phyloP scores from a whole-genome alignment of 805 yeast genomes.

The Cyberlindnera bimundalis region DNA sequence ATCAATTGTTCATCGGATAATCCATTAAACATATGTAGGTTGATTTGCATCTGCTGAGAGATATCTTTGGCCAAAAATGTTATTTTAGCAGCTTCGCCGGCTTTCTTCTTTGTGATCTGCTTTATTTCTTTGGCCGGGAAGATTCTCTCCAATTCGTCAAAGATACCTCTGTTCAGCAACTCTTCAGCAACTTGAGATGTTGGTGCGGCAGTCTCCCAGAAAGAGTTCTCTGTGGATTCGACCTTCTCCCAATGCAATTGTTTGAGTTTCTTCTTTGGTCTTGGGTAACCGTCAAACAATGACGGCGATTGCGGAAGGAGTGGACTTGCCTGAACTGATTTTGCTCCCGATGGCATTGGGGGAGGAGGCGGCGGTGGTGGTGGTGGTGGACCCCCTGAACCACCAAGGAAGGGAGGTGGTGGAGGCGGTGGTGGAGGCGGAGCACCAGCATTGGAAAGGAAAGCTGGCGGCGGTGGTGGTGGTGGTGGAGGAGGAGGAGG shows the following conservation, averaged over 20 bases:
- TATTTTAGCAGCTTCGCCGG: conserved; percentile 44
- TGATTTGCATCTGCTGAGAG: conserved; percentile 78
- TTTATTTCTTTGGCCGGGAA: conserved; percentile 48
- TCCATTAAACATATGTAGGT: conserved; percentile 59
- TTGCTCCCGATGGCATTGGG: conserved; percentile 16
- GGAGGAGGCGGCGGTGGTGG: conserved; percentile 23
- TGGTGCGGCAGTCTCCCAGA: conserved; percentile 53
- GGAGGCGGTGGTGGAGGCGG: conserved; percentile 1
- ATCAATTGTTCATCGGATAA: conserved; percentile 54
- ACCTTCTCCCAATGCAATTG: conserved; percentile 84
- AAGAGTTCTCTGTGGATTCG: conserved; percentile 52
- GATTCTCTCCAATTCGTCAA: conserved; percentile 57
- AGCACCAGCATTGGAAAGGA: background rate
- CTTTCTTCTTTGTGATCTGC: conserved; percentile 32
- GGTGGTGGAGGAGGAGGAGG: conserved; percentile 27
- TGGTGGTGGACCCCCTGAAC: conserved; percentile 10
- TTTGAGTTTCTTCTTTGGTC: conserved; percentile 59
- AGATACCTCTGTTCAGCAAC: conserved; percentile 55
- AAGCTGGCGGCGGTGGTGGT: conserved; percentile 29
- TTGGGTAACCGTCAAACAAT: conserved; percentile 32
- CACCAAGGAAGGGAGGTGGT: conserved; percentile 4
- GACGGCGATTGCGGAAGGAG: conserved; percentile 31
- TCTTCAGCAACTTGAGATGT: conserved; percentile 44
- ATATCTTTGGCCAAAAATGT: conserved; percentile 64
- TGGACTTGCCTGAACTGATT: conserved; percentile 18